Evolutionary conservation across 2,329 filamentous ascomycete species (phyloP).

Genomic region (Lanzia echinophila): DNA sequence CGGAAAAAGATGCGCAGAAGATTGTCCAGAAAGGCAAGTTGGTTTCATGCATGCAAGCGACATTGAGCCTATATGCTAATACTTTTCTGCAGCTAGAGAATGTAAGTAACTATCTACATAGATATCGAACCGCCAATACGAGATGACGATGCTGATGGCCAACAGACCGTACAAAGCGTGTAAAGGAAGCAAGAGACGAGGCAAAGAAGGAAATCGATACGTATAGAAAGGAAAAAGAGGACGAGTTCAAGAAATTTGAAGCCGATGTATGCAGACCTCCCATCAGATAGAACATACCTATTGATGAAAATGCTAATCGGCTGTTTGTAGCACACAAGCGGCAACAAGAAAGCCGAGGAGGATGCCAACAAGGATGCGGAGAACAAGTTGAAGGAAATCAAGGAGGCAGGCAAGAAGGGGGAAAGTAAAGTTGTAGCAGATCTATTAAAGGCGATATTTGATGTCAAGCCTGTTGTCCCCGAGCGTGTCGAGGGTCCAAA

Average conservation of each 20-base stretch:
- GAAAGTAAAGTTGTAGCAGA: constrained; percentile 76
- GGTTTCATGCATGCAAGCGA: neutral
- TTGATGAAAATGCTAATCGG: constrained; percentile 10
- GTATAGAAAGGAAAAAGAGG: constrained; percentile 83
- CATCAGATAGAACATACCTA: neutral
- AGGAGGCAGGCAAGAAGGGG: constrained; percentile 70
- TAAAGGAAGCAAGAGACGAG: constrained; percentile 93
- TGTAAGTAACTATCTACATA: constrained; percentile 49
- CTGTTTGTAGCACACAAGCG: constrained; percentile 69
- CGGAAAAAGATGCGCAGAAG: constrained; percentile 97
- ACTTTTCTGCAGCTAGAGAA: constrained; percentile 62
- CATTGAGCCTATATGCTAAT: constrained; percentile 26
- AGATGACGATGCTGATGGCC: constrained; percentile 9
- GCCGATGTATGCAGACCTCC: constrained; percentile 43
- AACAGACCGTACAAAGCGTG: constrained; percentile 85
- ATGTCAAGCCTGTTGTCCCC: constrained; percentile 68
- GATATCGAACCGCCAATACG: neutral
- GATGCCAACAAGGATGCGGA: constrained; percentile 78
- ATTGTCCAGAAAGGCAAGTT: constrained; percentile 84
- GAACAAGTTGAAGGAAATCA: constrained; percentile 73
- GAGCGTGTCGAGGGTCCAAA: constrained; percentile 30
- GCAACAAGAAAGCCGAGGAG: constrained; percentile 76
- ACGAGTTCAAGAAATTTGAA: constrained; percentile 93
- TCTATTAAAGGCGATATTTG: constrained; percentile 76
- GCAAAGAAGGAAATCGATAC: constrained; percentile 97